Base-by-base conservation (phyloP, 2,329 filamentous ascomycete genomes). In the Penicillium nordicum region DNA sequence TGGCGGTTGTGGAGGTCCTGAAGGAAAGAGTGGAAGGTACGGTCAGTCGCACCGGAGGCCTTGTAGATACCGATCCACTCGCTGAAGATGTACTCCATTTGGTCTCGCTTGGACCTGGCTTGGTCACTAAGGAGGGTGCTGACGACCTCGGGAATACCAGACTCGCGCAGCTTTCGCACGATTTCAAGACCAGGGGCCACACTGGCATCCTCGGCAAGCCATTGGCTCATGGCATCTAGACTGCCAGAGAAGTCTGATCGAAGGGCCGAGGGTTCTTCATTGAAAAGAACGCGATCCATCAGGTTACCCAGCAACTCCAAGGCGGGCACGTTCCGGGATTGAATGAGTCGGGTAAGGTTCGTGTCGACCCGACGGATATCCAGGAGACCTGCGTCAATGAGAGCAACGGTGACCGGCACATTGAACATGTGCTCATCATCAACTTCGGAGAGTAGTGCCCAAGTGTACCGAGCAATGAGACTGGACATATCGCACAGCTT, bases 41-140 rank as follows among this genome's bases (percentile, higher is more conserved):
- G 89, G 59, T 91, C 88, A 4, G 88, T 86, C 4, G 88, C 85
- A 63, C 87, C 85, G n/a, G 86, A 83, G 65, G 91, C 90, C 72
- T 88, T 88, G 76, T 83, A 88, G 8, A 97, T 82, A 57, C 88
- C 86, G 29, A 93, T 84, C 94, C 94, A 99, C 76, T 99, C 94
- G 42, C 93, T 92, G 68, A 99, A 97, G 21, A 97, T 83, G 70
- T 99, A 97, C 65, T 95, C 91, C 75, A 96, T 85, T 72, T 97
- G 91, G 59, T 96, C 90, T 60, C 87, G 85, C 63, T 87, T 87
- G 32, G 84, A 80, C 38, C 77, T 72, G 16, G 79, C 75, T 48
- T 84, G 81, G 55, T 87, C 84, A 23, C 82, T 84, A 30, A 80
- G 76, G 50, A 80, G 73, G 53, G 80, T 73, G 62, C 81, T 79